Conservation (phyloP, 2,329 filamentous ascomycete genomes). For the Fusarium algeriense region DNA sequence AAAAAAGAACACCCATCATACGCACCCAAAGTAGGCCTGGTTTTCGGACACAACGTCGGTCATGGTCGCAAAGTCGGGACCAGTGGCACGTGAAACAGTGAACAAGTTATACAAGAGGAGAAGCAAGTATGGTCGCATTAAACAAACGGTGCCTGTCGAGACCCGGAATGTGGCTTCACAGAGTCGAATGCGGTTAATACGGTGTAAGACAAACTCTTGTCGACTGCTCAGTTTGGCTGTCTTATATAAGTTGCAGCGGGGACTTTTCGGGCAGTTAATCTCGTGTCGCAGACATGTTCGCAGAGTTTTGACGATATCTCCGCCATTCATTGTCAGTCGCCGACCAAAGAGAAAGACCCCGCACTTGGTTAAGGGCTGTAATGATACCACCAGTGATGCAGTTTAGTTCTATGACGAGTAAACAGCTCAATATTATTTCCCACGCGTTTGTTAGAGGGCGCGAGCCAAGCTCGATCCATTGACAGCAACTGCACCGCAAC, state of each 20-base stretch:
- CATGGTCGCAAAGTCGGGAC: conserved; percentile 50
- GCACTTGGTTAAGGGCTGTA: conserved; percentile 6
- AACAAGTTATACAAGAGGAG: conserved; percentile 20
- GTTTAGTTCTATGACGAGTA: conserved; percentile 4
- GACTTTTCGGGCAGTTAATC: conserved; percentile 50
- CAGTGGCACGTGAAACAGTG: conserved; percentile 28
- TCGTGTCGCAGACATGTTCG: conserved; percentile 24
- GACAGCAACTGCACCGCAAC: neutral
- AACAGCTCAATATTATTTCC: neutral
- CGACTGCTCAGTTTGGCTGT: neutral
- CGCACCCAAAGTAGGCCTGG: conserved; percentile 60
- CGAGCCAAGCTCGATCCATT: neutral
- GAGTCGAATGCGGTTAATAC: conserved; percentile 7
- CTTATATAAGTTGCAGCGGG: conserved; percentile 46
- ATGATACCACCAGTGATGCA: neutral
- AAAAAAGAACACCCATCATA: conserved; percentile 2
- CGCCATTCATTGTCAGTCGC: conserved; percentile 1
- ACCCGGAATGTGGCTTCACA: conserved; percentile 13
- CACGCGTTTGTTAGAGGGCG: neutral
- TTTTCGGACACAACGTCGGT: conserved; percentile 52
- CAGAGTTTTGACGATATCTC: conserved; percentile 37
- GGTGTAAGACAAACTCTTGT: conserved; percentile 12
- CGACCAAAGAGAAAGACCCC: conserved; percentile 25
- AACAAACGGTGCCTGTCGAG: conserved; percentile 21
- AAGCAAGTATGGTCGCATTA: conserved; percentile 18